These are phyloP conservation scores for Smallanthus sonchifolius DNA, from an alignment of 129 eudicot genomes.

Conservation along the genomic window DNA sequence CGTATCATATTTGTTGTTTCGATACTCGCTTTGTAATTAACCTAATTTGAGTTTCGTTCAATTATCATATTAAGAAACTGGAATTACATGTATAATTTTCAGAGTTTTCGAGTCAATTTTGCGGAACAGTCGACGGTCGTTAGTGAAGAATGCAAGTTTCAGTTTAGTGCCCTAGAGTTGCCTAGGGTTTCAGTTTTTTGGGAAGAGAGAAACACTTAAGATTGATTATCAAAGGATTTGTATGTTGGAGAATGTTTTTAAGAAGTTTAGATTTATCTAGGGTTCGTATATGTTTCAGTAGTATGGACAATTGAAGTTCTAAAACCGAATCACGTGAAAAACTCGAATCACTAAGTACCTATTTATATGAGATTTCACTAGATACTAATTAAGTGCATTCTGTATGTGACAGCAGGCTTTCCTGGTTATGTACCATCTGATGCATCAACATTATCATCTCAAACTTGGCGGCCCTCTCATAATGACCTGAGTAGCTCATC, in stretches of 20 bases:
- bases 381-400: not conserved
- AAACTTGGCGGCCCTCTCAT: conserved; percentile 33
- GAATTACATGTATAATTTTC: not conserved
- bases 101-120: not conserved
- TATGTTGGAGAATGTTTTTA: not conserved
- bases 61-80: not conserved
- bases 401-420: conserved; percentile 31
- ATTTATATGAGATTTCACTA: not conserved
- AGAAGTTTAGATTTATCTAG: not conserved
- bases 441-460: conserved; percentile 34
- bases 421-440: conserved; percentile 49
- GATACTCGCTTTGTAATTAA: not conserved
- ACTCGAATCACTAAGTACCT: not conserved
- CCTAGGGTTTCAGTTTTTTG: not conserved
- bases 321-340: not conserved
- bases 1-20: not conserved
- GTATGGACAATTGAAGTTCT: not conserved
- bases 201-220: not conserved
- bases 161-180: not conserved
- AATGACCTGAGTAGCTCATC: conserved; percentile 33
- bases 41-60: conserved; percentile 1
- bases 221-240: not conserved
- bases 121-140: not conserved
- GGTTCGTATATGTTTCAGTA: conserved; percentile 1
- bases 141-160: not conserved